Evolutionary conservation across 805 yeast species (phyloP).

Genomic region (Candida golubevii): DNA sequence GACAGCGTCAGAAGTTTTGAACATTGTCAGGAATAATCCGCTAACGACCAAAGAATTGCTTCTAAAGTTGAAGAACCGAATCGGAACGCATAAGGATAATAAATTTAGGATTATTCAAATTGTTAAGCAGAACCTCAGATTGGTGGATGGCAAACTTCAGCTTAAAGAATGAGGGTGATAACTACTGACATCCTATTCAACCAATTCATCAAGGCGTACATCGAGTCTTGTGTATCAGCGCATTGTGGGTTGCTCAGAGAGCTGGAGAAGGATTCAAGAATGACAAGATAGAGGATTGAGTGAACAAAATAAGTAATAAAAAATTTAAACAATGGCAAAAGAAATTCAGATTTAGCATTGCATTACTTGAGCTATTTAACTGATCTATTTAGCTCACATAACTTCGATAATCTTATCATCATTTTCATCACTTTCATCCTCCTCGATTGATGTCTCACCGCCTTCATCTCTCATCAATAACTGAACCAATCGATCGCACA

Average conservation of each 20-base stretch:
- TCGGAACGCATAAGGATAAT: slow-evolving; percentile 61
- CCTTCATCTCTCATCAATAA: slow-evolving; percentile 87
- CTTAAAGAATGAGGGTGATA: slow-evolving; percentile 23
- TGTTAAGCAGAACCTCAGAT: slow-evolving; percentile 54
- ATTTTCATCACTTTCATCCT: slow-evolving; percentile 41
- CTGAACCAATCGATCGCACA: slow-evolving; percentile 83
- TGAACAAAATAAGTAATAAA: too few species aligned
- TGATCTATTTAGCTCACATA: slow-evolving; percentile 33
- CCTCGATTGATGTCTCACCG: not conserved
- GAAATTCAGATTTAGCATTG: too few species aligned
- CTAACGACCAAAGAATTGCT: slow-evolving; percentile 62
- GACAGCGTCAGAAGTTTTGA: slow-evolving; percentile 69
- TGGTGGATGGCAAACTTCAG: slow-evolving; percentile 46
- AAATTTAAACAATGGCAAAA: too few species aligned
- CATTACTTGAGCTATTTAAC: too few species aligned
- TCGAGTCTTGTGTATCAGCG: too few species aligned
- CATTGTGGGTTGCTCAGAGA: too few species aligned
- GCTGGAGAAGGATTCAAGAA: too few species aligned
- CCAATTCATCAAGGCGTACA: too few species aligned
- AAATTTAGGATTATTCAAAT: slow-evolving; percentile 54
- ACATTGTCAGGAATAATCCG: slow-evolving; percentile 53
- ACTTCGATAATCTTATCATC: slow-evolving; percentile 52
- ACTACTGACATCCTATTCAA: too few species aligned
- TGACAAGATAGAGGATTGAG: too few species aligned
- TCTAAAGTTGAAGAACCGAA: slow-evolving; percentile 54